Conservation (phyloP, 306 rosid genomes). For the Glycyrrhiza uralensis region DNA sequence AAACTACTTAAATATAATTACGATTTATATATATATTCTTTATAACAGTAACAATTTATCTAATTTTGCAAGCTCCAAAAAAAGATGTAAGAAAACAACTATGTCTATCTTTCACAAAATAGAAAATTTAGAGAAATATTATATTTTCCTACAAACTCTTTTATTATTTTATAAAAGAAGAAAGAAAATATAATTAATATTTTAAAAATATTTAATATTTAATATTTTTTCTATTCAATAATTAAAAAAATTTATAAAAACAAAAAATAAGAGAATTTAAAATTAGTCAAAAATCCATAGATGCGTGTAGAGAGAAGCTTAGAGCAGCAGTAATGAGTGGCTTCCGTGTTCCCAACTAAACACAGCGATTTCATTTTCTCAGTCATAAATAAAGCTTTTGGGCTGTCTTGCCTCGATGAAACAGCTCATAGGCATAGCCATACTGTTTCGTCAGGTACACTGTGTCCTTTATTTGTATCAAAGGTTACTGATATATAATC, state of each 20-base stretch:
- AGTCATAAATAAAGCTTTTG: background rate
- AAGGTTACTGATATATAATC: too few relatives aligned
- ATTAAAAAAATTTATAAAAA: too few relatives aligned
- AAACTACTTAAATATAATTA: too few relatives aligned
- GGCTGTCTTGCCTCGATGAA: background rate
- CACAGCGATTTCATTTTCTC: background rate
- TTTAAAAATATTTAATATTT: too few relatives aligned
- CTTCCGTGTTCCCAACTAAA: background rate
- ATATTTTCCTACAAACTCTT: too few relatives aligned
- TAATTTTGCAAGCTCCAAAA: background rate
- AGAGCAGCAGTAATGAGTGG: background rate
- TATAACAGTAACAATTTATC: background rate
- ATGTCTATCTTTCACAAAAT: background rate
- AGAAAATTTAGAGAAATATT: too few relatives aligned
- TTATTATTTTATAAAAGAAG: too few relatives aligned
- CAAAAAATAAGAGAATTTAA: too few relatives aligned
- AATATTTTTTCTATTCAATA: too few relatives aligned
- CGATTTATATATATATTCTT: too few relatives aligned
- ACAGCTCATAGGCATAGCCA: constrained; percentile 5
- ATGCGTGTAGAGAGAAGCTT: background rate
- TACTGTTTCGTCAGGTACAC: constrained; percentile 9
- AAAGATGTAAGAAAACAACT: background rate
- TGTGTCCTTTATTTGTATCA: background rate
- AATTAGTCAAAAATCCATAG: too few relatives aligned
- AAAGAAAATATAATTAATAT: too few relatives aligned